Evolutionary conservation across 345 rosid genomes (phyloP).

Genomic region (Hevea brasiliensis): DNA sequence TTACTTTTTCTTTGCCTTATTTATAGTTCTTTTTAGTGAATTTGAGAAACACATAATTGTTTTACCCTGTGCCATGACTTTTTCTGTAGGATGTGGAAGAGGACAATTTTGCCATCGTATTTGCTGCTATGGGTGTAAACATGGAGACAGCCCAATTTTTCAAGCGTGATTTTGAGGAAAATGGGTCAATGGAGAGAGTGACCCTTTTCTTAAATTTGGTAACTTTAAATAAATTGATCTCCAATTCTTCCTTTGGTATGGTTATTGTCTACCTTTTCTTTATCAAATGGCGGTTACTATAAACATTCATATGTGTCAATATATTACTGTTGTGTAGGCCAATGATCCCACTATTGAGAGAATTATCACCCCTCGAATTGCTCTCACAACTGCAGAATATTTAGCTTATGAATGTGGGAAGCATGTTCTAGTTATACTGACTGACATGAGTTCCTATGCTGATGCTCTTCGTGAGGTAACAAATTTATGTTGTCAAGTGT

Average conservation of each 20-base stretch:
- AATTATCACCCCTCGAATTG: constrained; percentile 95
- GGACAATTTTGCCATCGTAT: constrained; percentile 95
- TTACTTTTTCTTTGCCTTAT: constrained; percentile 8
- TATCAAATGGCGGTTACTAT: not conserved
- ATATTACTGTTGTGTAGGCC: constrained; percentile 51
- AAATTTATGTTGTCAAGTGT: not conserved
- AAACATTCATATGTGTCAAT: not conserved
- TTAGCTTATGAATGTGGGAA: constrained; percentile 98
- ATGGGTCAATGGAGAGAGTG: constrained; percentile 98
- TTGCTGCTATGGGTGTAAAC: constrained; percentile 99
- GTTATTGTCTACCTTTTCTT: not conserved
- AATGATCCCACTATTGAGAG: constrained; percentile 98
- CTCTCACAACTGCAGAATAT: constrained; percentile 95
- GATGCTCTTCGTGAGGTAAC: constrained; percentile 99
- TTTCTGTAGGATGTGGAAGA: constrained; percentile 68
- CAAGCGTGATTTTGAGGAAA: constrained; percentile 97
- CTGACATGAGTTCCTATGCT: constrained; percentile 98
- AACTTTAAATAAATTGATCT: constrained; percentile 11
- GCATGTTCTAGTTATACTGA: constrained; percentile 93
- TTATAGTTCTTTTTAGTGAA: not conserved
- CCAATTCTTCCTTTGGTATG: not conserved
- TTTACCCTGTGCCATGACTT: constrained; percentile 4
- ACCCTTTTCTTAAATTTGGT: constrained; percentile 94
- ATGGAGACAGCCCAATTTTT: constrained; percentile 99
- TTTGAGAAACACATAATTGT: not conserved